Conservation (phyloP, 2,329 filamentous ascomycete species). For the Xylariaceae sp. region DNA sequence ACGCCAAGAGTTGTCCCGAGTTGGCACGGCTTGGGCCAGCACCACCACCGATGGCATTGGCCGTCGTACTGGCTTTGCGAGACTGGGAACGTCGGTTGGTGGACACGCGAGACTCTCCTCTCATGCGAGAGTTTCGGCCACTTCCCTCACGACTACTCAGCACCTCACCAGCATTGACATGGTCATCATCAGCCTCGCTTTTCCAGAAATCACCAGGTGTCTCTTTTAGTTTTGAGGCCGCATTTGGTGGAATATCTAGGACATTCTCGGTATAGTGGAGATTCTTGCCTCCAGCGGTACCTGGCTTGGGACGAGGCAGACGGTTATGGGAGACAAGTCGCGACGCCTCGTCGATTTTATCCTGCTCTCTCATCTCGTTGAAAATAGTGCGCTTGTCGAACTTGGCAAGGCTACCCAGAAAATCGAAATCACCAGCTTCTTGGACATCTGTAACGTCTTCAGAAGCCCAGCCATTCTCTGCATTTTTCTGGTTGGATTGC, state of each 20-base stretch:
- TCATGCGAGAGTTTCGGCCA: conserved; percentile 45
- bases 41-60: conserved; percentile 4
- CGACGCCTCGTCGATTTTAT: conserved; percentile 82
- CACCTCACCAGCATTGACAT: conserved; percentile 40
- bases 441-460: conserved; percentile 94
- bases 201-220: conserved; percentile 60
- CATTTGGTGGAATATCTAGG: conserved; percentile 54
- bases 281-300: conserved; percentile 80
- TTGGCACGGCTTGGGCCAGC: conserved; percentile 32
- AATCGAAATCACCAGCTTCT: conserved; percentile 93
- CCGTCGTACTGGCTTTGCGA: conserved; percentile 48
- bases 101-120: conserved; percentile 50
- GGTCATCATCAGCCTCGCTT: conserved; percentile 65
- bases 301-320: conserved; percentile 54
- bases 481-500: conserved; percentile 30
- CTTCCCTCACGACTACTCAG: conserved; percentile 46
- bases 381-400: conserved; percentile 94
- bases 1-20: conserved; percentile 4
- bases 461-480: conserved; percentile 84
- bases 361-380: conserved; percentile 84
- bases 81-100: conserved; percentile 49
- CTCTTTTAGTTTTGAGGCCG: conserved; percentile 31
- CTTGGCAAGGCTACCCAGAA: conserved; percentile 81
- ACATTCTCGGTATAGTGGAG: conserved; percentile 90
- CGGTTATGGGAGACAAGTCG: conserved; percentile 90